These are phyloP conservation scores for Teunomyces pallodes DNA, from an alignment of 805 yeast species.

Conservation along the genomic window DNA sequence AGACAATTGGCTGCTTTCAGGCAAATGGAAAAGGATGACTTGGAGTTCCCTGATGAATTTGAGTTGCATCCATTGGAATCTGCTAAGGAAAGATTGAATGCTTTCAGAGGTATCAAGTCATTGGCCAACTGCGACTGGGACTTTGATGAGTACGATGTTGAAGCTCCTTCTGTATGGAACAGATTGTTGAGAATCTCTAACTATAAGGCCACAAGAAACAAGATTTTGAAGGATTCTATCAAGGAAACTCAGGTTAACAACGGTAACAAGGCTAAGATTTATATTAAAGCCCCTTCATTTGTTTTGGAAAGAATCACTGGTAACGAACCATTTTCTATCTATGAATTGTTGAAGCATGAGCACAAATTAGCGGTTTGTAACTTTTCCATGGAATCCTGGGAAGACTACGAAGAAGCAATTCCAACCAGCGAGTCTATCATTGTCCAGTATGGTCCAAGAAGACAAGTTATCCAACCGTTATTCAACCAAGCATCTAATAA, in stretches of 20 bases:
- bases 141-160: slow-evolving; percentile 73
- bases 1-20: slow-evolving; percentile 71
- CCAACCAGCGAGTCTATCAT: slow-evolving; percentile 78
- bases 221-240: slow-evolving; percentile 57
- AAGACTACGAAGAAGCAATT: slow-evolving; percentile 81
- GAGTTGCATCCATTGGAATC: slow-evolving; percentile 76
- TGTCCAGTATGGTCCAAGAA: slow-evolving; percentile 91
- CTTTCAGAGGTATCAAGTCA: slow-evolving; percentile 86
- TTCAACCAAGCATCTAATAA: slow-evolving; percentile 77
- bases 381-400: slow-evolving; percentile 82
- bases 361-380: slow-evolving; percentile 82
- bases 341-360: slow-evolving; percentile 79
- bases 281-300: slow-evolving; percentile 53
- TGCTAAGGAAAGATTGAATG: slow-evolving; percentile 69
- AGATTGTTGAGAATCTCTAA: slow-evolving; percentile 72
- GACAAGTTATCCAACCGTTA: slow-evolving; percentile 77
- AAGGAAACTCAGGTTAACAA: slow-evolving; percentile 40
- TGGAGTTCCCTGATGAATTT: slow-evolving; percentile 93
- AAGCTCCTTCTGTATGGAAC: slow-evolving; percentile 75
- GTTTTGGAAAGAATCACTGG: slow-evolving; percentile 45
- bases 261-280: slow-evolving; percentile 65
- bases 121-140: slow-evolving; percentile 84
- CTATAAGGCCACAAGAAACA: slow-evolving; percentile 72
- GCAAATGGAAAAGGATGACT: slow-evolving; percentile 71
- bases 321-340: slow-evolving; percentile 56